Evolutionary conservation across 108 stramenopile genomes (phyloP).

Genomic region (Discostella stelligeroides): DNA sequence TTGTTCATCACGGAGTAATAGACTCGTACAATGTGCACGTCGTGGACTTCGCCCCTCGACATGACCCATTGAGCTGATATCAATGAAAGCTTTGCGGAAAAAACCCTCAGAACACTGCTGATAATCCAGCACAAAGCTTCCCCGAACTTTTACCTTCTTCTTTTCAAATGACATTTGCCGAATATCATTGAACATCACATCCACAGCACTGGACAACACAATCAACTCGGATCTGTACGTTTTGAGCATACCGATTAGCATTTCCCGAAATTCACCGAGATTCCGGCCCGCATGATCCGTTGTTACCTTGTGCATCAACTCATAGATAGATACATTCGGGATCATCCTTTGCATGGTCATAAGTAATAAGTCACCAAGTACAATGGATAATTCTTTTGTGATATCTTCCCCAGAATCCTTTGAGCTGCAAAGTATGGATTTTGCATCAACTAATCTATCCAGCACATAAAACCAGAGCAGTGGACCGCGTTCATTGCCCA

Average conservation of each 20-base stretch:
- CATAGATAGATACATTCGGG: conserved; percentile 71
- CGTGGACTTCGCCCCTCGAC: conserved; percentile 3
- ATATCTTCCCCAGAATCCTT: conserved; percentile 59
- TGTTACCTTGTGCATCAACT: conserved; percentile 82
- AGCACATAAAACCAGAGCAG: conserved; percentile 87
- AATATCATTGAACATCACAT: conserved; percentile 68
- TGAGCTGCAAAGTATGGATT: conserved; percentile 67
- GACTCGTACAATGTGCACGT: not conserved
- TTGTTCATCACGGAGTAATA: not conserved
- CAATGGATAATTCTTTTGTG: conserved; percentile 53
- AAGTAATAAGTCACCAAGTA: conserved; percentile 71
- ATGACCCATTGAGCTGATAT: conserved; percentile 23
- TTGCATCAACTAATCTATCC: conserved; percentile 80
- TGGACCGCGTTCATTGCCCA: conserved; percentile 73
- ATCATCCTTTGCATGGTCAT: conserved; percentile 86
- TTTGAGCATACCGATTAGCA: conserved; percentile 69
- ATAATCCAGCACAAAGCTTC: conserved; percentile 27
- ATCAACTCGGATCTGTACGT: conserved; percentile 74
- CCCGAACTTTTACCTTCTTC: conserved; percentile 44
- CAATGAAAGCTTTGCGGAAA: conserved; percentile 6
- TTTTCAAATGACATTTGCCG: conserved; percentile 48
- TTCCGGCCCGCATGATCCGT: conserved; percentile 77
- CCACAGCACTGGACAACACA: conserved; percentile 63
- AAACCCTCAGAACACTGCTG: not conserved
- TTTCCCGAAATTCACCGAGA: conserved; percentile 85